Base-by-base conservation (phyloP, 2,329 filamentous ascomycete species). In the Dactylellina sp. region DNA sequence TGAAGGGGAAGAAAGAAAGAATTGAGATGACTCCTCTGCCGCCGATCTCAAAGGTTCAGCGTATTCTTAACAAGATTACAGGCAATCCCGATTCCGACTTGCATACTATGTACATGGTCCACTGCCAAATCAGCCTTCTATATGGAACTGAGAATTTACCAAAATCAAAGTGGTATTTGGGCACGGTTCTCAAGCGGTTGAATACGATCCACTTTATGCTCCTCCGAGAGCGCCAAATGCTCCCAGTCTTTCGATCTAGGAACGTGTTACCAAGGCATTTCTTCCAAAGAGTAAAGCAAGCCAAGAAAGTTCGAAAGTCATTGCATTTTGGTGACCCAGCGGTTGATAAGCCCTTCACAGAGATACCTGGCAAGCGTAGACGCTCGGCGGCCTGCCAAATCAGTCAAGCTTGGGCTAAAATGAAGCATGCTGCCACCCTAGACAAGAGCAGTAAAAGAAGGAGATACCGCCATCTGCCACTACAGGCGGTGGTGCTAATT, bases 71-170 rank as follows among this genome's bases (percentile, higher is more conserved):
- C 16, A 32, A 59, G 25, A n/a, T 59, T 7, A 20, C 50, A 37
- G 18, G 1, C 11, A 44, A 60, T 14, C 5, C 20, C 1, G 46
- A n/a, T 4, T 14, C 42, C 28, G 20, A 40, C n/a, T 2, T 49
- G 6, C 14, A 60, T 28, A 56, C 25, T 7, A 18, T 59, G 1
- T 25, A 60, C 6, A n/a, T 72, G 25, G 56, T 57, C 22, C 59
- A 66, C 28, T 61, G 37, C 18, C 70, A 74, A 35, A 42, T 74
- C 3, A 55, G 60, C 37, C 12, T 22, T 12, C 59, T 74, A 5
- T 55, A 66, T 14, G 70, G 61, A 2, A 11, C 62, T 9, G 24
- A 56, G 25, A 63, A 57, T 37, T 22, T 65, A 14, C 37, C 52
- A 2, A 11, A 55, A 1, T 37, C 40, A 0, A 44, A 22, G 44